Base-by-base conservation (phyloP, 1,284 basidiomycete species). In the Malassezia pachydermatis region DNA sequence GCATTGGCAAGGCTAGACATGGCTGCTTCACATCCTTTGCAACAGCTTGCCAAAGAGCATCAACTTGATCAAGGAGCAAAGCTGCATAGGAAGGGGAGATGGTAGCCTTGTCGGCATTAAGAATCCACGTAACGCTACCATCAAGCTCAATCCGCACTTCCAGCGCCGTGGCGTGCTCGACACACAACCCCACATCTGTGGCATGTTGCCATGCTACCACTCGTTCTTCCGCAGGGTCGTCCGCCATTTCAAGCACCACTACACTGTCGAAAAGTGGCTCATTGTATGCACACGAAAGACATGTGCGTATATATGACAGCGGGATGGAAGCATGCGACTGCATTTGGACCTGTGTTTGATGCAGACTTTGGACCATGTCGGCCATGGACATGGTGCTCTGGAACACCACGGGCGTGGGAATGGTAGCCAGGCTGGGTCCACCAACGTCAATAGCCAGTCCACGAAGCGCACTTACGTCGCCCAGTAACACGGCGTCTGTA, bases 241-340 rank as follows among this genome's bases (percentile, higher is more conserved):
- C 55, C 29, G 40, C 22, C 1, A 62, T 58, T 25, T 69, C 66
- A 10, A 73, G 57, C 23, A 72, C 66, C 45, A 73, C 72, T 19
- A 73, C 53, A 4, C 62, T 61, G 30, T 63, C 57, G 49, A 72
- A 69, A 20, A 71, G 50, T 5, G 58, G 54, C 44, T 62, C 58
- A 20, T 65, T 54, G 4, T 51, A 41, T 2, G 62, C 54, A 10
- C 62, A 45, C 8, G 51, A 54, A 13, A 73, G 57, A 44, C 56
- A 52, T 13, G 54, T 40, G 14, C 72, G 63, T 13, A 73, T 56
- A 28, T 42, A 46, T 13, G 44, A 22, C 13, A 60, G 41, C 14
- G 57, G 47, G 10, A 60, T 49, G n/a, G 58, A 51, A 4, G 56
- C 58, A 13, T 59, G 42, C 24, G 62, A 56, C 0, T 62, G 45